A percentile compares a stretch with the other conserved stretches of the same genome.
Conservation (phyloP, 73 alveolate genomes). For the Tetrahymena thermophila region DNA sequence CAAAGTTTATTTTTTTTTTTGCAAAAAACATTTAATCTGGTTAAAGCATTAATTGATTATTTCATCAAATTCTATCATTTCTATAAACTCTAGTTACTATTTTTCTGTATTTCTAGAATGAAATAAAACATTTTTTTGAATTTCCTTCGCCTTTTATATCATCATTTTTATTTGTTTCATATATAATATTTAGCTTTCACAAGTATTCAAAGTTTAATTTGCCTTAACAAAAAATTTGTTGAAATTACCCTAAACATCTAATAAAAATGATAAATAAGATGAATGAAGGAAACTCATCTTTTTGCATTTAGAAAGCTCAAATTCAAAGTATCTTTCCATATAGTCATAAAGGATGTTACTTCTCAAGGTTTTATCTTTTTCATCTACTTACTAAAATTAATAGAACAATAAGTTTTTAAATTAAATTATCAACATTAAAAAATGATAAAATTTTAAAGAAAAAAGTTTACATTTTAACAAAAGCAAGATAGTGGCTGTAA, state of each 20-base stretch:
- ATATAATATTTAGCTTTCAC: background rate
- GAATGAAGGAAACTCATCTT: background rate
- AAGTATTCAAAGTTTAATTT: background rate
- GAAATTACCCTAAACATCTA: background rate
- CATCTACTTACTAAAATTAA: background rate
- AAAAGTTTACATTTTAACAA: background rate
- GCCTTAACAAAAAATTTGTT: background rate
- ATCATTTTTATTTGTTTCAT: background rate
- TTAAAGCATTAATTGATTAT: background rate
- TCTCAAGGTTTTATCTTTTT: background rate
- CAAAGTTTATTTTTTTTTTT: background rate
- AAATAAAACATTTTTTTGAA: background rate
- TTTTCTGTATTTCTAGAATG: background rate
- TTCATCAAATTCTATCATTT: background rate
- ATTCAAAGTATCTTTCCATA: background rate
- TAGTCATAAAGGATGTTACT: background rate
- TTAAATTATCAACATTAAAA: too few species aligned
- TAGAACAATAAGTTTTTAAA: too few species aligned
- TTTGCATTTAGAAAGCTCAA: background rate
- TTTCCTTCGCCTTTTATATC: background rate
- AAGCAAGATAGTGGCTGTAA: background rate
- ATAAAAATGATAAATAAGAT: background rate
- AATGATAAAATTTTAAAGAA: too few species aligned
- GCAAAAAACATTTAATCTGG: background rate
- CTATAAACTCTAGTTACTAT: background rate